These are phyloP conservation scores for Dacryopinax primogenitus DNA, from an alignment of 768 basidiomycete genomes.

Conservation along the genomic window DNA sequence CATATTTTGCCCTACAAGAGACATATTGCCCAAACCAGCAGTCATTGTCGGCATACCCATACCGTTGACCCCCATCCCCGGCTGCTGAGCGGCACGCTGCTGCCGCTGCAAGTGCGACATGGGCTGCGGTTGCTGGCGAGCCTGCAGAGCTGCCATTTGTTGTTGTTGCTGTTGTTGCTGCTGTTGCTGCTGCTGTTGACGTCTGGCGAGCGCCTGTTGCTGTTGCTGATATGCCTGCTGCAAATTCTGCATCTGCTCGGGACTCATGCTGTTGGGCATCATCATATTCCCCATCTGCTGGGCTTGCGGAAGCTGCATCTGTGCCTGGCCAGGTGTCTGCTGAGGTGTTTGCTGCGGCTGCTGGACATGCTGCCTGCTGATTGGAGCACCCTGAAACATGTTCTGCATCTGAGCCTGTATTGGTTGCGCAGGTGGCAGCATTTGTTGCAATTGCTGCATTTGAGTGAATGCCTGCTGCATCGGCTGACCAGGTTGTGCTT, in stretches of 20 bases:
- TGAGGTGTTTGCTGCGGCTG: background rate
- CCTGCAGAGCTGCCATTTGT: background rate
- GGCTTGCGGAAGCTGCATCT: background rate
- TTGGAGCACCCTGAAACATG: background rate
- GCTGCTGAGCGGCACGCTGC: conserved; percentile 1
- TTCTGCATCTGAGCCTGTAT: conserved; percentile 3
- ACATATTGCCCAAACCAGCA: background rate
- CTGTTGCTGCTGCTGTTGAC: background rate
- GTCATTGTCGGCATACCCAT: background rate
- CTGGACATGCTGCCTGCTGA: conserved; percentile 3
- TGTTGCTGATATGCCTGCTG: background rate
- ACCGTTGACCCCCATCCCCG: background rate
- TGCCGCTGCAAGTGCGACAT: conserved; percentile 3
- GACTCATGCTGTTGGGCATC: background rate
- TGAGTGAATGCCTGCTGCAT: background rate
- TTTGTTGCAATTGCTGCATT: background rate
- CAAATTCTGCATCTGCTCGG: background rate
- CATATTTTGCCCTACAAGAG: background rate
- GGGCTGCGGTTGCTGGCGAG: background rate
- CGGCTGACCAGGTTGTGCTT: background rate
- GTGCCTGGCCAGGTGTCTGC: background rate
- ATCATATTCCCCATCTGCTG: conserved; percentile 2
- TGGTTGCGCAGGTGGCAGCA: background rate
- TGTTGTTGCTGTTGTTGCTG: background rate
- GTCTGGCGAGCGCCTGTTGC: too few species aligned